These are phyloP conservation scores for Vitis rupestris DNA, from an alignment of 164 flowering plant genomes.

Conservation along the genomic window DNA sequence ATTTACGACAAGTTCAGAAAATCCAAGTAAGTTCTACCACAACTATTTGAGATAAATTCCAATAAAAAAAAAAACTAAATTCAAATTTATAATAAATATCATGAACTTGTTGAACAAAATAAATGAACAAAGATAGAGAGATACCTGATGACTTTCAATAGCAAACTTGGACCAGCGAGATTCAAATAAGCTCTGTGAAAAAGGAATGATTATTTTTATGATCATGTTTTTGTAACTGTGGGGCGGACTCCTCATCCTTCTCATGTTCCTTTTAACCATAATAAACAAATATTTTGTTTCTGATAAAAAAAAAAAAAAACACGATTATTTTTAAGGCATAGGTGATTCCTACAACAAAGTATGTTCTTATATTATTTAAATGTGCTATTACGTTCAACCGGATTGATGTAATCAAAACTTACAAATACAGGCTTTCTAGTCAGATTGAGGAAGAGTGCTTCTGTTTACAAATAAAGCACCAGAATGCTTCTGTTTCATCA, in stretches of 20 bases:
- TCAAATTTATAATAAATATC: no score
- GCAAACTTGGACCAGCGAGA: constrained; percentile 68
- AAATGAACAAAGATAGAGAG: no score
- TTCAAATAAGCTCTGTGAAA: constrained; percentile 65
- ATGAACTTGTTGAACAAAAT: no score
- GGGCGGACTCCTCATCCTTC: no score
- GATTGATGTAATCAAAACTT: constrained; percentile 30
- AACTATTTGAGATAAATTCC: no score
- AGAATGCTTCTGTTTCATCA: constrained; percentile 37
- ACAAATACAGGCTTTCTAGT: constrained; percentile 60
- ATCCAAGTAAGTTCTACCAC: no score
- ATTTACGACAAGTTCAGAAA: no score
- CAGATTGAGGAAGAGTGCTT: constrained; percentile 32
- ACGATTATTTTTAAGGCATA: constrained; percentile 36
- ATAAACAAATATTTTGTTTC: no score
- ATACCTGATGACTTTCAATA: constrained; percentile 79
- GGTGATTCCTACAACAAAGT: constrained; percentile 73
- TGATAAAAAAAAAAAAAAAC: no score
- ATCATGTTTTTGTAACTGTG: no score
- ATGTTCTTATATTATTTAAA: background rate
- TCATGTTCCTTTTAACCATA: no score
- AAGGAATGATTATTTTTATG: constrained; percentile 49
- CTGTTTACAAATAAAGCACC: constrained; percentile 27
- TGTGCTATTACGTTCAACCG: background rate
- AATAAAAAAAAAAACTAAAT: no score